Conservation (phyloP, 768 basidiomycete genomes). For the Leccinellum albellum region DNA sequence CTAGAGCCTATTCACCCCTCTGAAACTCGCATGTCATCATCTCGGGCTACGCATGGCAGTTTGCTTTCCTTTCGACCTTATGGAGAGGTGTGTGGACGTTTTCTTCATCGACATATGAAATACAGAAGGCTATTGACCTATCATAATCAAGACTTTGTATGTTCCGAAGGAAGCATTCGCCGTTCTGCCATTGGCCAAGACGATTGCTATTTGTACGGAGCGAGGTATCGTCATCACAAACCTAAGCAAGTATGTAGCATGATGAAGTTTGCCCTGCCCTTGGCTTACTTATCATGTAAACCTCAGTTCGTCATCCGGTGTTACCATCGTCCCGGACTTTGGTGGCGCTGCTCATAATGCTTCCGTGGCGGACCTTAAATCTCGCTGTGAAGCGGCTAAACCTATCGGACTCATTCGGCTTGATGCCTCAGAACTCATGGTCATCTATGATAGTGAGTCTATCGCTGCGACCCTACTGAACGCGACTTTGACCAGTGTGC, state of each 20-base stretch:
- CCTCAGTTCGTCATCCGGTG: conserved; percentile 37
- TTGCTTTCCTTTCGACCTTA: conserved; percentile 54
- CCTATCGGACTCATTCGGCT: conserved; percentile 66
- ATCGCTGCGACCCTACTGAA: background rate
- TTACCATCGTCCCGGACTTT: conserved; percentile 61
- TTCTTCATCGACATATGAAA: background rate
- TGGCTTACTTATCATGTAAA: background rate
- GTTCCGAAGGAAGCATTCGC: conserved; percentile 69
- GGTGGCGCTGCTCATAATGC: conserved; percentile 35
- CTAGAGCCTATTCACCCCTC: conserved; percentile 51
- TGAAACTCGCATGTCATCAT: conserved; percentile 35
- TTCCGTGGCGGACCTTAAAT: conserved; percentile 51
- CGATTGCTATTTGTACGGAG: conserved; percentile 61
- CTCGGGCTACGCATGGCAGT: conserved; percentile 28
- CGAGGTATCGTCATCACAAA: conserved; percentile 64
- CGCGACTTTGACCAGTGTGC: background rate
- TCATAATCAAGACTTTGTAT: conserved; percentile 49
- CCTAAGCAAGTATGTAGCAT: conserved; percentile 56
- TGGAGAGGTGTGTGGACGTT: conserved; percentile 52
- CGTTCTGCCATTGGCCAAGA: conserved; percentile 56
- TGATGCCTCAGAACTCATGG: conserved; percentile 53
- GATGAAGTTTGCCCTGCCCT: background rate
- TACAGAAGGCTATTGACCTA: background rate
- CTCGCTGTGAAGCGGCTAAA: conserved; percentile 51
- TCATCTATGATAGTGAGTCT: conserved; percentile 69